Evolutionary conservation across 1,284 basidiomycete genomes (phyloP).

Genomic region (Ceratobasidium sp.): DNA sequence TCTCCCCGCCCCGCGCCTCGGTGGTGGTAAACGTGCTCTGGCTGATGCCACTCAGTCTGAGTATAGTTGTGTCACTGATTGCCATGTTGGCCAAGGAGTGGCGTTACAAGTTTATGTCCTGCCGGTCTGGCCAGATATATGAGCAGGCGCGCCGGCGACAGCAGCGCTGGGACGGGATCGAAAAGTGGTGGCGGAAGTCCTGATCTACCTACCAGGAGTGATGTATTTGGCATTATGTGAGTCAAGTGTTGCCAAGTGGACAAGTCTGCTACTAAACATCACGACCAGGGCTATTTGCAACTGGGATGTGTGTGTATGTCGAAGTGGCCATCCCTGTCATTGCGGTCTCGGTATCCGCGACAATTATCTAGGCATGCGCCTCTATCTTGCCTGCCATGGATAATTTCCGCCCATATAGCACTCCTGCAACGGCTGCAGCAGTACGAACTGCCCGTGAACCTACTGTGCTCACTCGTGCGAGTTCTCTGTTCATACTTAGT

Average conservation of each 20-base stretch:
- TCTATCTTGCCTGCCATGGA: background rate
- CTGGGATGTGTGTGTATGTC: background rate
- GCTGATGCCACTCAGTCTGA: conserved; percentile 3
- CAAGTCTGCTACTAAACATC: background rate
- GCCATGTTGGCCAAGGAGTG: conserved; percentile 4
- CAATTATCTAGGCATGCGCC: background rate
- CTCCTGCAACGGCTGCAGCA: background rate
- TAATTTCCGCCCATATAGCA: background rate
- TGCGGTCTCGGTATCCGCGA: background rate
- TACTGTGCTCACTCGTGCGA: too few species aligned
- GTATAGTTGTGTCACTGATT: background rate
- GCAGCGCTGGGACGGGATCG: background rate
- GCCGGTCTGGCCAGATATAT: background rate
- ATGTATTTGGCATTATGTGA: conserved; percentile 19
- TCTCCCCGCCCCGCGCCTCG: background rate
- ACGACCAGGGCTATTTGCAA: conserved; percentile 1
- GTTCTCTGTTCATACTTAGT: too few species aligned
- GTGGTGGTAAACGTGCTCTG: conserved; percentile 14
- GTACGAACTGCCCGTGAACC: too few species aligned
- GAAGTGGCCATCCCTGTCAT: background rate
- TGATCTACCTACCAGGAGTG: background rate
- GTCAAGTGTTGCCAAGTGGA: background rate
- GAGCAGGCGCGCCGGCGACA: conserved; percentile 13
- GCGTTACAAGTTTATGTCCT: background rate
- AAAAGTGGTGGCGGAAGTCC: background rate